Base-by-base conservation (phyloP, 208 protist species). In the Herpetomonas muscarum region DNA sequence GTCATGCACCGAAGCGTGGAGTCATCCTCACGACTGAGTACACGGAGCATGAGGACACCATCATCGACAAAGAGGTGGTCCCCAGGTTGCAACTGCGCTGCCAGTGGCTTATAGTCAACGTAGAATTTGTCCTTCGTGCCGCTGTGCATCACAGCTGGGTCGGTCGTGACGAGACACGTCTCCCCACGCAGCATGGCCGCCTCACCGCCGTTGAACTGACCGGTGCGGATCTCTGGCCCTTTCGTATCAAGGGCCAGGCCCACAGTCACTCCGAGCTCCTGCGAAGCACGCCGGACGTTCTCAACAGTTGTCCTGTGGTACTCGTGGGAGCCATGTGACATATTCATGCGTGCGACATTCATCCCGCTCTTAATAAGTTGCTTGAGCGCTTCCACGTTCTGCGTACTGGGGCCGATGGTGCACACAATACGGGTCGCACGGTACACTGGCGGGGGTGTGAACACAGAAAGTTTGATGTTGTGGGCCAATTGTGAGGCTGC, bases 311-410 rank as follows among this genome's bases (percentile, higher is more conserved):
- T 62, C 46, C 74, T 79, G 79, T 99, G 97, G 74, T 93, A 98
- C 80, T 98, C 96, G 65, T 99, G 85, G 34, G 76, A 85, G 41
- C 97, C 98, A 70, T 99, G 98, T 37, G 96, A 99, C 69, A 99
- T 99, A 81, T 99, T 99, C 77, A 98, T 91, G 54, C 98, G 85
- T 10, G 93, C 92, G 24, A 98, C 85, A 57, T 97, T 98, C 90
- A 99, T 97, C 56, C 98, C 97, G 47, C 90, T 97, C 57, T 90
- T 64, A 48, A 98, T 94, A 29, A 99, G 76, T 34, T 80, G 75
- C 45, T 87, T 90, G 47, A 98, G 77, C 13, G 79, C 81, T 57
- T 98, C 94, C 22, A 97, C 93, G 42, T 79, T 93, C 71, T 97
- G 92, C 25, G 96, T 98, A 65, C 84, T 87, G 57, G 94, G 94